phyloP scores from a whole-genome alignment of 179 eudicot genomes.

The Gypsophila paniculata region DNA sequence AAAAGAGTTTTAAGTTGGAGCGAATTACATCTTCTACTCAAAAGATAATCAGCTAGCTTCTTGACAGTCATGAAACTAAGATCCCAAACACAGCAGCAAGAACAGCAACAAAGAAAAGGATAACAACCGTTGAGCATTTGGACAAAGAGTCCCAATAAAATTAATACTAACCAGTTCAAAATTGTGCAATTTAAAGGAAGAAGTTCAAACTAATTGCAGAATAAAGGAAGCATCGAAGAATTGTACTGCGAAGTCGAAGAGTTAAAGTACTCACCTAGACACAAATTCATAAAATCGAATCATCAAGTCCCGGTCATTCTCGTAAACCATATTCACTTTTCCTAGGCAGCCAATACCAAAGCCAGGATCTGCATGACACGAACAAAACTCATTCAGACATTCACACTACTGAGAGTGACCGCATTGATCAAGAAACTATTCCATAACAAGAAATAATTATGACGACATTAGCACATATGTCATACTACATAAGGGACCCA shows the following conservation, averaged over 20 bases:
- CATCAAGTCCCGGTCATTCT: slow-evolving; percentile 81
- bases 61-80: background rate
- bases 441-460: background rate
- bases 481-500: slow-evolving; percentile 8
- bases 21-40: background rate
- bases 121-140: background rate
- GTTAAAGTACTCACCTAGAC: slow-evolving; percentile 45
- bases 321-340: slow-evolving; percentile 69
- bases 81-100: background rate
- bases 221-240: background rate
- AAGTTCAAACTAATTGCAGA: background rate
- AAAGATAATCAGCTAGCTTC: background rate
- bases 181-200: background rate
- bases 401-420: background rate
- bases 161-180: background rate
- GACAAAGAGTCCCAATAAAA: background rate
- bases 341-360: slow-evolving; percentile 88
- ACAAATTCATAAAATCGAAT: slow-evolving; percentile 76
- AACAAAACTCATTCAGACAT: slow-evolving; percentile 1
- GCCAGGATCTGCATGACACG: slow-evolving; percentile 61
- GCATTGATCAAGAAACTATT: slow-evolving; percentile 11
- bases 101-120: background rate
- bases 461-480: background rate
- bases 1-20: too few relatives aligned
- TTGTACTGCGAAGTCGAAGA: background rate